Evolutionary conservation across 768 basidiomycete species (phyloP), one percentile per base, ranked within the genome.

Genomic region (Candolleomyces efflorescens): DNA sequence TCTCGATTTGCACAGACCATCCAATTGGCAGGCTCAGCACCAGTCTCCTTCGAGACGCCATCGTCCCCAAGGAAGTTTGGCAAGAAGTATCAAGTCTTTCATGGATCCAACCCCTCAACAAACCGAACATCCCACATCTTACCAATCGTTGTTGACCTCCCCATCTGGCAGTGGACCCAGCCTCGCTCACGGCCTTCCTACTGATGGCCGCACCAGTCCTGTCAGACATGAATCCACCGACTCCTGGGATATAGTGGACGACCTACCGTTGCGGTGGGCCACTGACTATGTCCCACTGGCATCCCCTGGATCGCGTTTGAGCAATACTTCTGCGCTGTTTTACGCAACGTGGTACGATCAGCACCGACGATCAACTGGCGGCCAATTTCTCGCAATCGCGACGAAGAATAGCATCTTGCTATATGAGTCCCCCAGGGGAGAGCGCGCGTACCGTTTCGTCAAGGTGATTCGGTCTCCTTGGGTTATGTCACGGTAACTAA

Each of bases 271-370:
- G 46, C 82, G 89, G 32, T 94, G 92, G 92, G 89, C 90, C n/a
- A 87, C 87, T 0, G 92, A 94, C 68, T 93, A 82, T 65, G 88
- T 90, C 2, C 85, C 89, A 0, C 79, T 94, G n/a, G 89, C 89
- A 4, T 71, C 80, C 2, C 69, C 79, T 23, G 83, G 87, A 2
- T 89, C 90, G 23, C 78, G 89, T 46, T 71, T 92, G 45, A 71
- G 77, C 24, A 81, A 78, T 56, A 63, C 77, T 1, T 81, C 83
- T 2, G 84, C 90, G 13, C 64, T 83, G 22, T 84, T 80, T 3
- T 94, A 87, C 66, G 82, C 87, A 9, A 71, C 91, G 3, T 90
- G 85, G 85, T 76, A 75, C 37, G 82, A 88, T 32, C 83, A 85
- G 2, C 75, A 73, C 23, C 73, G 77, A 51, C 66, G 73, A 55